Percentiles rank a stretch among this genome's conserved stretches.
Evolutionary conservation across 2,329 filamentous ascomycete genomes (phyloP).

Genomic region (Geoglossum cookeanum): DNA sequence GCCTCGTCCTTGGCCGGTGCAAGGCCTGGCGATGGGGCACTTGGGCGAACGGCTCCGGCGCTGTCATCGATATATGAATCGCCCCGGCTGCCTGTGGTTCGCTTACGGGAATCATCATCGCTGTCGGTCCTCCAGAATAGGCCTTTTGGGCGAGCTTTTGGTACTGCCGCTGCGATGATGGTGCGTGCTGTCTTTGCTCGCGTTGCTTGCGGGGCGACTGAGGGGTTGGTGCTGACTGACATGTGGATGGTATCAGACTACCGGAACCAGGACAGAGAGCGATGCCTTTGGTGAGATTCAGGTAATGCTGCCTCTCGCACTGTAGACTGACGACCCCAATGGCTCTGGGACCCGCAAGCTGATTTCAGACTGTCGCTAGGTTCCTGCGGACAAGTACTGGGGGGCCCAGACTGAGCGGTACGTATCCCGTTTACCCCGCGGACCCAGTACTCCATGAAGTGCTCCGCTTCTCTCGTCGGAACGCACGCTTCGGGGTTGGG

Average conservation of each 20-base stretch:
- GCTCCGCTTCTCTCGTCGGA: neutral
- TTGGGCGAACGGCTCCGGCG: too few species aligned
- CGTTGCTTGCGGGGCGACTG: too few species aligned
- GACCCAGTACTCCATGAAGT: neutral
- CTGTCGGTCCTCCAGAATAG: too few species aligned
- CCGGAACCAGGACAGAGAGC: conserved; percentile 57
- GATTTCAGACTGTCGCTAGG: conserved; percentile 21
- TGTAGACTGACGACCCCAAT: neutral
- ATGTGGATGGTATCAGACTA: neutral
- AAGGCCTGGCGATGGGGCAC: too few species aligned
- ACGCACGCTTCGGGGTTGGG: too few species aligned
- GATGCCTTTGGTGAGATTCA: conserved; percentile 97
- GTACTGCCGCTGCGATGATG: too few species aligned
- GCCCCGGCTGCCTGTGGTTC: too few species aligned
- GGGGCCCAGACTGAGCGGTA: conserved; percentile 85
- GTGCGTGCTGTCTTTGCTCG: too few species aligned
- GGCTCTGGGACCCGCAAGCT: conserved; percentile 7
- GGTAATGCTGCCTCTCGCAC: conserved; percentile 16
- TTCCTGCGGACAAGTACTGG: conserved; percentile 90
- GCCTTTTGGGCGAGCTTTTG: too few species aligned
- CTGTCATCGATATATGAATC: too few species aligned
- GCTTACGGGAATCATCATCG: too few species aligned
- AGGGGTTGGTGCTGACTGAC: neutral
- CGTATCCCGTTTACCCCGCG: conserved; percentile 14
- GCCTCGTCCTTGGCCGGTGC: too few species aligned